phyloP scores from a whole-genome alignment of 805 yeast genomes.

The Ascoidea asiatica region DNA sequence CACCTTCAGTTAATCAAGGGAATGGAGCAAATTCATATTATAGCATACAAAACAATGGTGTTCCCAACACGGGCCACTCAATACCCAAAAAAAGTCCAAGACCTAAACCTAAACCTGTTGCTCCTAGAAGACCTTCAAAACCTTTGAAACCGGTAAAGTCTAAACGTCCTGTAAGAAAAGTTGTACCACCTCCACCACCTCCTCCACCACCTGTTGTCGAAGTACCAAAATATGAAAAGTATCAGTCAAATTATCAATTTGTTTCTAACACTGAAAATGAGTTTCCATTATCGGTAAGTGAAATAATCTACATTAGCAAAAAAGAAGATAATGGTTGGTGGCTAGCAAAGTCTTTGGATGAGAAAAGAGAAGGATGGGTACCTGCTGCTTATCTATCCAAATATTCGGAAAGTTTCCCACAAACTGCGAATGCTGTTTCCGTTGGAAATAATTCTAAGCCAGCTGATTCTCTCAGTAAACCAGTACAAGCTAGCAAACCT shows the following conservation, averaged over 20 bases:
- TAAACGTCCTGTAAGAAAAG: constrained; percentile 5
- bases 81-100: not conserved
- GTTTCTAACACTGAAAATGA: constrained; percentile 75
- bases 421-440: not conserved
- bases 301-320: constrained; percentile 55
- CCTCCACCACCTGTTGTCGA: constrained; percentile 59
- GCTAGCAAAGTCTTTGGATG: constrained; percentile 66
- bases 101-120: constrained; percentile 2
- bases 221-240: constrained; percentile 61
- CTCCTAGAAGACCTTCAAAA: constrained; percentile 5
- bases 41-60: no score
- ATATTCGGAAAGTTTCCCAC: not conserved
- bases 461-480: constrained; percentile 8
- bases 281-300: constrained; percentile 65
- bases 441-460: not conserved
- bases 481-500: constrained; percentile 1
- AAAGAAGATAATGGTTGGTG: constrained; percentile 91
- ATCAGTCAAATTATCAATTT: constrained; percentile 77
- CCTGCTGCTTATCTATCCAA: constrained; percentile 62
- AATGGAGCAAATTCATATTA: constrained; percentile 1
- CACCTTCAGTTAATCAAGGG: not conserved
- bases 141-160: constrained; percentile 18
- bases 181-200: constrained; percentile 46
- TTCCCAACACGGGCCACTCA: no score
- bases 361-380: constrained; percentile 86